Evolutionary conservation across 2,329 filamentous ascomycete genomes (phyloP).

Genomic region (Aspergillus caelatus): DNA sequence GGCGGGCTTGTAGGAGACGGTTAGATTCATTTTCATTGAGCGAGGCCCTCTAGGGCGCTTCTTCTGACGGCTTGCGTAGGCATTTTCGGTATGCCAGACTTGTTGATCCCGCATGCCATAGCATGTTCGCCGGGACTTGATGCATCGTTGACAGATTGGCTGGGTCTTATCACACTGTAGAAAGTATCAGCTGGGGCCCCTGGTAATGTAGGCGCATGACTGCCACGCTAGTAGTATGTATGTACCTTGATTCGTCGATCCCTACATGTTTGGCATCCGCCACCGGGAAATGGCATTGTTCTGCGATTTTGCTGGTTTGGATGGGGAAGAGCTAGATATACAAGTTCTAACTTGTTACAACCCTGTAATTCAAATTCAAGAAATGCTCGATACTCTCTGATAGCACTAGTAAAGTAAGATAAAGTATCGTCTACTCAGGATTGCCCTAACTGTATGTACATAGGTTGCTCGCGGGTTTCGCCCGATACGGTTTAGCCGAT

Average conservation of each 20-base stretch:
- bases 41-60: conserved; percentile 1
- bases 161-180: neutral
- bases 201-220: neutral
- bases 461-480: neutral
- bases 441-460: neutral
- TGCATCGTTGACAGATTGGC: neutral
- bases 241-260: conserved; percentile 2
- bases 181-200: too few relatives aligned
- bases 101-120: neutral
- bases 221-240: neutral
- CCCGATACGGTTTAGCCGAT: neutral
- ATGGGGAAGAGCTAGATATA: too few relatives aligned
- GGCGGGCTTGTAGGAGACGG: neutral
- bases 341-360: neutral
- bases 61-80: neutral
- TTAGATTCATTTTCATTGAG: neutral
- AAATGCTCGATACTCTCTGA: neutral
- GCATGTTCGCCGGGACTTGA: neutral
- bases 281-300: neutral
- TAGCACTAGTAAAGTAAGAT: neutral
- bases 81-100: neutral
- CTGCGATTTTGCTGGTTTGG: neutral
- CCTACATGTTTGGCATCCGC: conserved; percentile 3
- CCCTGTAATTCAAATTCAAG: neutral
- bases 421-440: neutral